phyloP scores from a whole-genome alignment of 208 protist genomes.

The Trichomonas vaginalis region DNA sequence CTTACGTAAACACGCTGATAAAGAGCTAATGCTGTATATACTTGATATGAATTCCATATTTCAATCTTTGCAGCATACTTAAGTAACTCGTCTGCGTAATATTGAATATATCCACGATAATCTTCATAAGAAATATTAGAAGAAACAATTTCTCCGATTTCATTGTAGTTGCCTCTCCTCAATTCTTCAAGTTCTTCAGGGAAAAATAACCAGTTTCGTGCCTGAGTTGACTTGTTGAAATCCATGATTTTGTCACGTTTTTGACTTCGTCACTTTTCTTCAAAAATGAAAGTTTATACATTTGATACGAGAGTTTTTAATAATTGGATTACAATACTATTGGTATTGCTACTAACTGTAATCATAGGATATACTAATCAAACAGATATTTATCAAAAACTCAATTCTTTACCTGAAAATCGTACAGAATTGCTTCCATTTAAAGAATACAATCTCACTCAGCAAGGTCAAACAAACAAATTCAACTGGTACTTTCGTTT shows the following conservation, averaged over 20 bases:
- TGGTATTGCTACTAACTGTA: neutral
- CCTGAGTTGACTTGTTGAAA: slow-evolving; percentile 1
- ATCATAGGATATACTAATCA: neutral
- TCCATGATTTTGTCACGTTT: neutral
- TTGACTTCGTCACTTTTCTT: neutral
- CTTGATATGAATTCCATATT: neutral
- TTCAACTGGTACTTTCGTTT: neutral
- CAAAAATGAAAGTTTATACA: neutral
- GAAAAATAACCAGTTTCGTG: neutral
- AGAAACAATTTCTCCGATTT: neutral
- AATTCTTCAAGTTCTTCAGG: neutral
- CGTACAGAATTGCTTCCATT: neutral
- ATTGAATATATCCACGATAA: neutral
- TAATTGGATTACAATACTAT: neutral
- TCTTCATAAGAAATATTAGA: neutral
- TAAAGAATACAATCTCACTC: neutral
- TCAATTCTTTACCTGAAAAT: neutral
- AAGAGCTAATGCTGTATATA: neutral
- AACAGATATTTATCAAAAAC: neutral
- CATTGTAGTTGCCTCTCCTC: neutral
- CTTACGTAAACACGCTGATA: neutral
- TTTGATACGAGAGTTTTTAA: neutral
- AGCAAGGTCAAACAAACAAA: neutral
- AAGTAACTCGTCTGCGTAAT: neutral
- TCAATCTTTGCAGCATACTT: neutral